phyloP scores from a whole-genome alignment of 331 rosid genomes.

The Acacia concinna region DNA sequence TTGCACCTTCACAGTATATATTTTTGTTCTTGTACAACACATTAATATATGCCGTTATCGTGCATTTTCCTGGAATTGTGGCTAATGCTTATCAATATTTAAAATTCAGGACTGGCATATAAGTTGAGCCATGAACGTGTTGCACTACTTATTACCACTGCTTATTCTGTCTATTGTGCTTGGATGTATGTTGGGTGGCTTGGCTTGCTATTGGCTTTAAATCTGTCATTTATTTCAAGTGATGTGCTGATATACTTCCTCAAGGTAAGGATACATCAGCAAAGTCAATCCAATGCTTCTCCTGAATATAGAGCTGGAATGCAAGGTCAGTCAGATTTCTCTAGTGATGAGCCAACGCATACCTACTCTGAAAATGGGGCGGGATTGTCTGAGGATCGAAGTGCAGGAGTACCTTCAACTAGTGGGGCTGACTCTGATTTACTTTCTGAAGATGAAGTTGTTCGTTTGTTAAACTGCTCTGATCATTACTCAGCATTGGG shows the following conservation, averaged over 20 bases:
- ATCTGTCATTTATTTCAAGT: slow-evolving; percentile 81
- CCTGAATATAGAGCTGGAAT: slow-evolving; percentile 70
- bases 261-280: slow-evolving; percentile 71
- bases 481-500: slow-evolving; percentile 93
- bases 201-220: slow-evolving; percentile 71
- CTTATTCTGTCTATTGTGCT: slow-evolving; percentile 85
- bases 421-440: slow-evolving; percentile 79
- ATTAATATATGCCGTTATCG: background rate
- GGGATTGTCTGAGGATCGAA: slow-evolving; percentile 63
- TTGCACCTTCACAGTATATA: background rate
- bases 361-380: slow-evolving; percentile 65
- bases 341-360: slow-evolving; percentile 57
- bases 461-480: slow-evolving; percentile 86
- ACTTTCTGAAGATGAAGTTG: slow-evolving; percentile 90
- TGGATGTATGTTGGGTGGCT: slow-evolving; percentile 90
- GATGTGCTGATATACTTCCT: slow-evolving; percentile 78
- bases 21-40: background rate
- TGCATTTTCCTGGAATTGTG: slow-evolving; percentile 28
- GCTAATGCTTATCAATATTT: slow-evolving; percentile 37
- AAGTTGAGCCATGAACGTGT: slow-evolving; percentile 70
- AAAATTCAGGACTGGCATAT: slow-evolving; percentile 80
- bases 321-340: slow-evolving; percentile 73
- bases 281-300: slow-evolving; percentile 58
- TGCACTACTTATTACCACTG: slow-evolving; percentile 68
- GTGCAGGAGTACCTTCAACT: slow-evolving; percentile 82